Evolutionary conservation across 2,329 filamentous ascomycete species (phyloP).

Genomic region (Colletotrichum sp.): DNA sequence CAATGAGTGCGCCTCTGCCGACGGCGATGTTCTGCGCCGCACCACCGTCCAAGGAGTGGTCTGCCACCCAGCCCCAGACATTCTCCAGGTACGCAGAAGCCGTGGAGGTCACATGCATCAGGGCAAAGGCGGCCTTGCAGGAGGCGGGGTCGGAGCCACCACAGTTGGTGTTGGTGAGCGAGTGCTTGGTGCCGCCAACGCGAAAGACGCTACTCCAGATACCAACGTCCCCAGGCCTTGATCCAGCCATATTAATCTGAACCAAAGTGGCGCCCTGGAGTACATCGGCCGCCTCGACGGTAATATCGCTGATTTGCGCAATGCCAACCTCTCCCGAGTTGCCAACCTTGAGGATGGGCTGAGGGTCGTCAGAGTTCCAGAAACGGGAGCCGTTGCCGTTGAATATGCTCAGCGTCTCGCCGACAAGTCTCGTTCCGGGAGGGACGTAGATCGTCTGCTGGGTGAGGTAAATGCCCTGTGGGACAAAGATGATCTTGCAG

Average conservation of each 20-base stretch:
- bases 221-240: slow-evolving; percentile 51
- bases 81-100: slow-evolving; percentile 60
- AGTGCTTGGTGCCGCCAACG: slow-evolving; percentile 49
- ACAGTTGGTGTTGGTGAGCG: slow-evolving; percentile 42
- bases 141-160: slow-evolving; percentile 30
- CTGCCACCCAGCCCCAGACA: slow-evolving; percentile 52
- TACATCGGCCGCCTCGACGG: slow-evolving; percentile 53
- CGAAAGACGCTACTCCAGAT: slow-evolving; percentile 52
- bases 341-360: slow-evolving; percentile 56
- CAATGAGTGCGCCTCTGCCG: slow-evolving; percentile 51
- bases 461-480: slow-evolving; percentile 27
- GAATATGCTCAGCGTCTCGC: slow-evolving; percentile 59
- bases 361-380: slow-evolving; percentile 44
- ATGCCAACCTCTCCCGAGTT: slow-evolving; percentile 51
- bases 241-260: slow-evolving; percentile 55
- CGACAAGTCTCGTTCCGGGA: slow-evolving; percentile 54
- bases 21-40: slow-evolving; percentile 43
- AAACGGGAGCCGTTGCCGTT: slow-evolving; percentile 51
- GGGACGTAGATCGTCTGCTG: slow-evolving; percentile 10
- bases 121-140: slow-evolving; percentile 52
- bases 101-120: slow-evolving; percentile 52
- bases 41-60: slow-evolving; percentile 57
- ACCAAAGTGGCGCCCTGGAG: slow-evolving; percentile 44
- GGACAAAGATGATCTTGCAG: slow-evolving; percentile 46
- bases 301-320: slow-evolving; percentile 56